These are phyloP conservation scores for Colletotrichum falcatum DNA, from an alignment of 2,329 filamentous ascomycete species.

Conservation along the genomic window DNA sequence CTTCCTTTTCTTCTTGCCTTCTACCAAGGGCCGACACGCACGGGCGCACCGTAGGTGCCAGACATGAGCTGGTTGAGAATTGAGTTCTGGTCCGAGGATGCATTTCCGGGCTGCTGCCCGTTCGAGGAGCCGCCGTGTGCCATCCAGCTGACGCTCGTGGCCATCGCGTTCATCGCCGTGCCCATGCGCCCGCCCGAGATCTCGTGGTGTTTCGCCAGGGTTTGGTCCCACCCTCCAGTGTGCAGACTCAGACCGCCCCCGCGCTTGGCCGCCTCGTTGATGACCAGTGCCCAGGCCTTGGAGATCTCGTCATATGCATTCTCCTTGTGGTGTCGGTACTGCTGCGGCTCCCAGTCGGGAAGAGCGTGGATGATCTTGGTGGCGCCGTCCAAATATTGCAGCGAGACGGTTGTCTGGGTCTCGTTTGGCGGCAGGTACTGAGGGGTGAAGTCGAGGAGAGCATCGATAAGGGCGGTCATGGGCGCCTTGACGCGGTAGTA, in stretches of 20 bases:
- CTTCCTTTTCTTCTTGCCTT: background rate
- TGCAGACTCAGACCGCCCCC: constrained; percentile 91
- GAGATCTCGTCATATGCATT: constrained; percentile 97
- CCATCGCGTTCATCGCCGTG: constrained; percentile 82
- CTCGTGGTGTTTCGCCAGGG: constrained; percentile 87
- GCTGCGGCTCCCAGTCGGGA: constrained; percentile 89
- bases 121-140: constrained; percentile 47
- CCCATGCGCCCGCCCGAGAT: constrained; percentile 85
- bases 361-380: constrained; percentile 91
- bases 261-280: constrained; percentile 90
- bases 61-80: constrained; percentile 73
- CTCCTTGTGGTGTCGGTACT: constrained; percentile 92
- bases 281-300: constrained; percentile 91
- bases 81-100: constrained; percentile 61
- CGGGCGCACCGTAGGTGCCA: constrained; percentile 69
- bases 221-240: constrained; percentile 92
- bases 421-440: constrained; percentile 96
- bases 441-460: constrained; percentile 92
- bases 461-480: constrained; percentile 84
- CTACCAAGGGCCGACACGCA: constrained; percentile 73
- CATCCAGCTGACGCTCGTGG: constrained; percentile 83
- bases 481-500: constrained; percentile 92
- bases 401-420: constrained; percentile 81
- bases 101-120: constrained; percentile 38
- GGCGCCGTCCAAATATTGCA: constrained; percentile 89